Evolutionary conservation across 1,284 basidiomycete species (phyloP), one percentile per base, ranked within the genome.

Genomic region (Mycosarcoma maydis): DNA sequence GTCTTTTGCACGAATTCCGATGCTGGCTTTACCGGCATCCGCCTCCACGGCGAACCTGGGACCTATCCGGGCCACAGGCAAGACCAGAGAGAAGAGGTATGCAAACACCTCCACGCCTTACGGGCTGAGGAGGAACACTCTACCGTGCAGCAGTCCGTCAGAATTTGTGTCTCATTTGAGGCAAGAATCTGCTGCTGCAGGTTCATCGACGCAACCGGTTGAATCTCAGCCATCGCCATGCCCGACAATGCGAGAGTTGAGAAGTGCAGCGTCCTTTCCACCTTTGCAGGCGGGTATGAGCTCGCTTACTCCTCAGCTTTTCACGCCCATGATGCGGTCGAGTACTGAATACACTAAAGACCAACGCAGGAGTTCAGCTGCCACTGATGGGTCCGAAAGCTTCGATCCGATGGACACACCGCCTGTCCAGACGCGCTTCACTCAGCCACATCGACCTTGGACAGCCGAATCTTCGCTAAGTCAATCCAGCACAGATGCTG

Each of bases 81-180:
- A 37, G 32, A 34, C 23, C 1, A 40, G 51, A 11, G 51, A 54
- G 6, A 5, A 17, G 20, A 11, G 58, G 19, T 54, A 50, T 17
- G 36, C 56, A 1, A 51, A 24, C 24, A n/a, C 19, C 24, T 33
- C 58, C 6, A 40, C 37, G 36, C 58, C 58, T 6, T 61, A 50
- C 17, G 58, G 42, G 26, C 14, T 37, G 10, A 30, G 51, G 14
- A 46, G 51, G 38, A 54, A 54, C 11, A 54, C 51, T 16, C 38
- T 39, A 14, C 51, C 40, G 10, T 29, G 45, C 14, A 41, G 24
- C 13, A 8, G 9, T 20, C 14, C n/a, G 5, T 5, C 5, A n/a
- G 9, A 16, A n/a, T 23, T 8, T 23, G 17, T n/a, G 3, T 9
- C 32, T 32, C 33, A n/a, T n/a, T 27, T 24, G 22, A 24, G 32